These are phyloP conservation scores for Coniochaeta prunicola DNA, from an alignment of 2,329 filamentous ascomycete genomes.

Conservation along the genomic window DNA sequence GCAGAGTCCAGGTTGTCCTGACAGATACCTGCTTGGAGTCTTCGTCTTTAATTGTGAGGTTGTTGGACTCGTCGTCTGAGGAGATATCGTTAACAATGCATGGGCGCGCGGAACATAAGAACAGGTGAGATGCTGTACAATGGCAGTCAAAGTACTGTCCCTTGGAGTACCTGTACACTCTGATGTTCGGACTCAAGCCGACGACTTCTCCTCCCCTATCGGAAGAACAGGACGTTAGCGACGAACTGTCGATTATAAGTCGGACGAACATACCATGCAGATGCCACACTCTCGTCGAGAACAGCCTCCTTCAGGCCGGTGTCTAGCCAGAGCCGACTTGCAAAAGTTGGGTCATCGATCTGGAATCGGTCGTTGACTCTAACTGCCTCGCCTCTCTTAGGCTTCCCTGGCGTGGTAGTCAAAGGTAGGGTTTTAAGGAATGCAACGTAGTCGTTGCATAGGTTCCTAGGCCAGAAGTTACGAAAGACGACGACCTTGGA, in stretches of 20 bases:
- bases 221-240: constrained; percentile 1
- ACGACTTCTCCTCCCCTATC: constrained; percentile 73
- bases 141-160: constrained; percentile 92
- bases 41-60: constrained; percentile 48
- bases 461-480: constrained; percentile 65
- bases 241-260: not conserved
- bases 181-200: constrained; percentile 83
- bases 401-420: constrained; percentile 68
- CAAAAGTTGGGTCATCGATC: constrained; percentile 68
- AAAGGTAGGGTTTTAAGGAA: constrained; percentile 66
- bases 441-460: constrained; percentile 69
- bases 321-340: constrained; percentile 65
- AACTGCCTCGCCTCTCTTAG: constrained; percentile 72
- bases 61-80: constrained; percentile 80
- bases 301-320: constrained; percentile 65
- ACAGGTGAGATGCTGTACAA: constrained; percentile 48
- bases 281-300: constrained; percentile 29
- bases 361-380: constrained; percentile 88
- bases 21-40: constrained; percentile 35
- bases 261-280: constrained; percentile 35
- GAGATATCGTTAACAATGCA: not conserved
- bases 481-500: constrained; percentile 65
- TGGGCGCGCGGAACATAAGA: no score
- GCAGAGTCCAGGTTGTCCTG: constrained; percentile 83
- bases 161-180: constrained; percentile 78